Conservation (phyloP, 108 stramenopile species). For the Cyclostephanos invisitatus region DNA sequence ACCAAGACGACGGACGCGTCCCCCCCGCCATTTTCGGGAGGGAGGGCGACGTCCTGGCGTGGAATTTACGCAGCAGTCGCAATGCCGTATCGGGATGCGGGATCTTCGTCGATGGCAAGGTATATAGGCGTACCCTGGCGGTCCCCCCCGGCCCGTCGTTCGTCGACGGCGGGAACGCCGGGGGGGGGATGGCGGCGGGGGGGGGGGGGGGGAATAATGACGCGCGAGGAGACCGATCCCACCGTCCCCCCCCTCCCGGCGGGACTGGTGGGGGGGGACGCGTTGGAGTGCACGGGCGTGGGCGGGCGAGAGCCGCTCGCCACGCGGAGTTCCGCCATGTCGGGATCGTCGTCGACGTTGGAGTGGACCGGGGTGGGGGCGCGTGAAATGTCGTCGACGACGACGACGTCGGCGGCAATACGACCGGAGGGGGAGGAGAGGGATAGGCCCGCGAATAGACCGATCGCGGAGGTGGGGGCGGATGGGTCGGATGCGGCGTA, state of each 20-base stretch:
- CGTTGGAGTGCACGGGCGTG: conserved; percentile 22
- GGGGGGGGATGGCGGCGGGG: not conserved
- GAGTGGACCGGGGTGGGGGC: conserved; percentile 36
- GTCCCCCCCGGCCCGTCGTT: not conserved
- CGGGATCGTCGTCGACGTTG: conserved; percentile 10
- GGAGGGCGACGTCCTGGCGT: conserved; percentile 54
- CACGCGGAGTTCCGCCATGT: not conserved
- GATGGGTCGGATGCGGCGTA: not conserved
- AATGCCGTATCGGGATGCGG: conserved; percentile 63
- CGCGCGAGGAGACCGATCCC: not conserved
- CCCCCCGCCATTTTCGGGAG: conserved; percentile 69
- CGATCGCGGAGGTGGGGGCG: not conserved
- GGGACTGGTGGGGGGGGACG: not conserved
- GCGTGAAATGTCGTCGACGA: conserved; percentile 7
- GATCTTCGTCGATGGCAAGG: conserved; percentile 44
- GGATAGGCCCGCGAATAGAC: conserved; percentile 42
- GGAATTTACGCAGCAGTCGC: conserved; percentile 75
- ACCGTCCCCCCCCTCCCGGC: not conserved
- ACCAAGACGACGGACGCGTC: conserved; percentile 39
- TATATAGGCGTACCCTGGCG: conserved; percentile 4
- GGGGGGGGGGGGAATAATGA: not conserved
- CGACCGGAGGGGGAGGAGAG: conserved; percentile 3
- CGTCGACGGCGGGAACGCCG: not conserved
- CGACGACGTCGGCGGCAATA: not conserved
- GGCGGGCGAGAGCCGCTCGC: conserved; percentile 16